phyloP scores from a whole-genome alignment of 2,329 filamentous ascomycete genomes.

The Phoma sp. region DNA sequence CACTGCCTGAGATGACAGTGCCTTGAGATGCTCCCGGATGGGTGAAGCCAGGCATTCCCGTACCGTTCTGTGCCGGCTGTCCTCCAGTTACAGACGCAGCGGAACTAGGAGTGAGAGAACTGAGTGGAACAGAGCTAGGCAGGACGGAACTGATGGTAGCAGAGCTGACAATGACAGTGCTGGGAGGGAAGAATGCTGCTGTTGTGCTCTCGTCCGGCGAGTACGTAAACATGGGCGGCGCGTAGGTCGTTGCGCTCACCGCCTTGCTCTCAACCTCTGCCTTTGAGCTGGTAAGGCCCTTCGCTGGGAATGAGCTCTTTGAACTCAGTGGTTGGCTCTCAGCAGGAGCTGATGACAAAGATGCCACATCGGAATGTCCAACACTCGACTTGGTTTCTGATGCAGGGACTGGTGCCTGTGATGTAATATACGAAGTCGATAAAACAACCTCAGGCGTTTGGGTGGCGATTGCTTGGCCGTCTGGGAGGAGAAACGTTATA shows the following conservation, averaged over 20 bases:
- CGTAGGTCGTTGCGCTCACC: conserved; percentile 20
- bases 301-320: conserved; percentile 9
- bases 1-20: conserved; percentile 1
- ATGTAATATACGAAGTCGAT: conserved; percentile 40
- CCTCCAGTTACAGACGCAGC: conserved; percentile 10
- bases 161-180: conserved; percentile 10
- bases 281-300: conserved; percentile 21
- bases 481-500: conserved; percentile 42
- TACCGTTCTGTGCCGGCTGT: conserved; percentile 17
- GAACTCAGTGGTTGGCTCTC: conserved; percentile 10
- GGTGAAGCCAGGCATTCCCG: conserved; percentile 30
- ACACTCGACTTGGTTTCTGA: conserved; percentile 20
- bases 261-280: conserved; percentile 23
- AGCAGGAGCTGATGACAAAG: conserved; percentile 10
- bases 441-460: conserved; percentile 35
- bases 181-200: conserved; percentile 8
- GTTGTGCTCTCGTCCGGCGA: conserved; percentile 28
- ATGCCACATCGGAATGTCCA: conserved; percentile 3
- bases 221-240: conserved; percentile 34
- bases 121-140: background rate
- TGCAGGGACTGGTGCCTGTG: conserved; percentile 24
- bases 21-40: conserved; percentile 19
- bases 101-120: background rate
- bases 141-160: background rate
- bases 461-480: conserved; percentile 42